Evolutionary conservation across 306 rosid species (phyloP), one percentile per base, ranked within the genome.

Genomic region (Acacia melanoxylon): DNA sequence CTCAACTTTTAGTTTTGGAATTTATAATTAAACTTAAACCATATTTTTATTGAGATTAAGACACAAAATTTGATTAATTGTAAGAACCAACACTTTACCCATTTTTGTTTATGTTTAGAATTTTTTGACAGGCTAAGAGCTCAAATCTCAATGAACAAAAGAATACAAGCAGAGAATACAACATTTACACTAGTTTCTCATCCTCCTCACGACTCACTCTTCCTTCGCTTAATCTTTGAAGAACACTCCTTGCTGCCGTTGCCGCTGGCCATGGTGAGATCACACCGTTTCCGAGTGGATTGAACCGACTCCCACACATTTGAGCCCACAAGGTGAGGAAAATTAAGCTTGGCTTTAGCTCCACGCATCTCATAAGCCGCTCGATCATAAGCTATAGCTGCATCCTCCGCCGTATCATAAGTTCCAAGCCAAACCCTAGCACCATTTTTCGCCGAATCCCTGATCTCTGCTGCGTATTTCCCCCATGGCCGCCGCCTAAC

Each of bases 401-500:
- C 94, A 42, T 88, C 90, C 75, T 90, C 94, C 0, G 90, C 94
- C 1, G 94, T 88, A 16, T 58, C 77, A 68, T 81, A 90, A 3
- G 91, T 90, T 25, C 94, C 94, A 11, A 90, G 88, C 94, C 94
- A 90, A 6, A 88, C 44, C 22, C 94, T 87, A 0, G 82, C 86
- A 17, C 94, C 90, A 0, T 86, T 86, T n/a, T 87, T 68, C 0
- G 87, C 72, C 14, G 91, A 82, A 83, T 90, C 93, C 0, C 94
- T 87, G 19, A 90, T 90, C 86, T 90, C 94, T 8, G 94, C 91
- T 0, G 94, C 94, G n/a, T 83, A 90, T 67, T 90, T 90, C 16
- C 94, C 94, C 94, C 91, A 90, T 0, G 94, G 94, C 10, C 94
- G 83, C 4, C 85, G 82, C 83, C 94, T 82, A 37, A 90, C 94